Evolutionary conservation across 192 early-diverging fungal species (phyloP).

Genomic region (Endogone sp.): DNA sequence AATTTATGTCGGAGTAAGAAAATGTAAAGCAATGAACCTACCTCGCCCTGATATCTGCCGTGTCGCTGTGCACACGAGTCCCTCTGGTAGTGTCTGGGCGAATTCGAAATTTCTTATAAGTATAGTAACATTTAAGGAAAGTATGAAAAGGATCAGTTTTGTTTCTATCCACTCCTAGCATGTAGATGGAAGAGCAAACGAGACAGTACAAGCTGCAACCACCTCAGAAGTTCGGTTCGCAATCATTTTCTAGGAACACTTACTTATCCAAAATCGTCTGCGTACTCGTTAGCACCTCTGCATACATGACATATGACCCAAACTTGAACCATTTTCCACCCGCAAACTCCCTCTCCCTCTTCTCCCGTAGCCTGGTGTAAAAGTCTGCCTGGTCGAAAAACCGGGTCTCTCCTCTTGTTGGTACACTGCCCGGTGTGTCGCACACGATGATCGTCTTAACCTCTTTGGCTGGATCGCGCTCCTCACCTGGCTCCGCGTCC

Average conservation of each 20-base stretch:
- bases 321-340: conserved; percentile 36
- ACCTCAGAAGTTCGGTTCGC: too few relatives aligned
- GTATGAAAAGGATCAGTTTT: neutral
- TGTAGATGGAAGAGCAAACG: too few relatives aligned
- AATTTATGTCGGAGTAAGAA: neutral
- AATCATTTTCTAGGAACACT: too few relatives aligned
- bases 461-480: neutral
- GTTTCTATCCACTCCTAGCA: too few relatives aligned
- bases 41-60: conserved; percentile 79
- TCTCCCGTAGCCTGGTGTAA: conserved; percentile 42
- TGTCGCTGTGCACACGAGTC: conserved; percentile 76
- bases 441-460: neutral
- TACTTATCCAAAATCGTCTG: conserved; percentile 92
- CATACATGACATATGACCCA: conserved; percentile 77
- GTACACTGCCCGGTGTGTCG: neutral
- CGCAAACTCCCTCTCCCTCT: conserved; percentile 34
- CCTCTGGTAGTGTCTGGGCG: conserved; percentile 61
- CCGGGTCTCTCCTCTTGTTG: conserved; percentile 35
- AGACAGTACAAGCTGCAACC: too few relatives aligned
- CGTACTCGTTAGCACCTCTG: conserved; percentile 76
- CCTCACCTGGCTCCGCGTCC: too few relatives aligned
- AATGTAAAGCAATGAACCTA: conserved; percentile 1
- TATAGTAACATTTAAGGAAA: neutral
- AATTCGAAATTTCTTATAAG: conserved; percentile 59
- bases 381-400: conserved; percentile 54